Base-by-base conservation (phyloP, 139 green algal genomes). In the Raphidocelis subcapitata region DNA sequence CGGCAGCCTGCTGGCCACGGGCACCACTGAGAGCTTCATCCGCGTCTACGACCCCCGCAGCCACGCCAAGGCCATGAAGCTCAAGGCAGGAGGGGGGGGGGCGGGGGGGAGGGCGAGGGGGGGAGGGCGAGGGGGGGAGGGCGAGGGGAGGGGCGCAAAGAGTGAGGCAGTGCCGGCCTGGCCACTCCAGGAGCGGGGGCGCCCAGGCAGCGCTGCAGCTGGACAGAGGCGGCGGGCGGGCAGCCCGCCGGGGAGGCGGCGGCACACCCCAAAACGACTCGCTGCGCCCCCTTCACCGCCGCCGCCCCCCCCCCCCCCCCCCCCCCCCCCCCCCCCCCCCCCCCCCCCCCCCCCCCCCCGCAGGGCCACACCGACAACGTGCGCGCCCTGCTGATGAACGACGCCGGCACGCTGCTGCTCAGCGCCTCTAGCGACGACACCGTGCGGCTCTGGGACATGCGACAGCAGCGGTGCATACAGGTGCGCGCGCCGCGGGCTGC, bases 361-460 rank as follows among this genome's bases (percentile, higher is more conserved):
- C 75, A 85, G 35, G 92, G 91, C 1, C 93, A 98, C 73, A 88
- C 82, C 16, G 94, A 94, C 72, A 94, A 91, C 49, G 80, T 97
- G 46, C 86, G 89, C 32, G 68, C 73, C 23, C 74, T 95, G 59
- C 62, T 84, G 68, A 23, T 96, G n/a, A 86, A 84, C 51, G n/a
- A 61, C 0, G 86, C 91, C 20, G 91, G 89, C 65, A 92, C 63
- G 8, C 67, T 87, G 36, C 72, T 92, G 62, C 68, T 98, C 29
- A 92, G 88, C 2, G 94, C 88, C 23, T 85, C 76, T 20, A 89
- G 81, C 5, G 94, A 98, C 70, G 79, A 88, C 64, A 97, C 93
- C 26, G 84, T 97, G 47, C 84, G 89, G 67, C 80, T 97, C 64
- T 98, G 94, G 94, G 92, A 98, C 78, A 55, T 98, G 66, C 80